Evolutionary conservation across 208 protist genomes (phyloP).

Genomic region (Trichomonas gallinae): DNA sequence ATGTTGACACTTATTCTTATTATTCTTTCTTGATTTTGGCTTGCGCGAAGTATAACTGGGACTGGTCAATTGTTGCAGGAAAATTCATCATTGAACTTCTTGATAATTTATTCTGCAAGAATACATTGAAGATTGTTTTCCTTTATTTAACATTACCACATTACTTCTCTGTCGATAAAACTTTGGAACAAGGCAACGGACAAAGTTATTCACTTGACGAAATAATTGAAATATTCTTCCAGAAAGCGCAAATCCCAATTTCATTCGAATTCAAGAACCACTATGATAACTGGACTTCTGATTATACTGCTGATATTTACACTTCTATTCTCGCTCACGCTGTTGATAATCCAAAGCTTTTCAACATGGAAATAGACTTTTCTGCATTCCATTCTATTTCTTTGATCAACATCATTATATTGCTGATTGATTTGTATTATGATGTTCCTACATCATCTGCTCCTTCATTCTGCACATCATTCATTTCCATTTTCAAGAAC

Average conservation of each 20-base stretch:
- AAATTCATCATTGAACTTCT: not conserved
- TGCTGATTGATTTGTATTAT: not conserved
- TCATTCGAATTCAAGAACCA: not conserved
- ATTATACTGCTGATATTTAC: not conserved
- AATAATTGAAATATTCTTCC: not conserved
- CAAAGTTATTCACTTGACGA: not conserved
- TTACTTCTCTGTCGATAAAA: not conserved
- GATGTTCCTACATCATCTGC: not conserved
- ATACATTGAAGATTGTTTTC: not conserved
- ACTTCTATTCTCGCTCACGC: not conserved
- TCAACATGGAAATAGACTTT: not conserved
- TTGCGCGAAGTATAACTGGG: not conserved
- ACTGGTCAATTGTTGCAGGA: not conserved
- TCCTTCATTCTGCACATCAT: not conserved
- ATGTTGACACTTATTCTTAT: not conserved
- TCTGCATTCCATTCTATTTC: not conserved
- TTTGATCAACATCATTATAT: not conserved
- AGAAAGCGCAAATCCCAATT: not conserved
- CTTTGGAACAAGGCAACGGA: not conserved
- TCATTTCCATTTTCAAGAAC: not conserved
- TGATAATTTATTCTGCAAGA: not conserved
- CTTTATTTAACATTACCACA: not conserved
- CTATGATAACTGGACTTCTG: not conserved
- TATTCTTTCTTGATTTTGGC: not conserved
- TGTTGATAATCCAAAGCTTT: not conserved